Evolutionary conservation across 2,329 filamentous ascomycete genomes (phyloP).

Genomic region (Penicillium sp.): DNA sequence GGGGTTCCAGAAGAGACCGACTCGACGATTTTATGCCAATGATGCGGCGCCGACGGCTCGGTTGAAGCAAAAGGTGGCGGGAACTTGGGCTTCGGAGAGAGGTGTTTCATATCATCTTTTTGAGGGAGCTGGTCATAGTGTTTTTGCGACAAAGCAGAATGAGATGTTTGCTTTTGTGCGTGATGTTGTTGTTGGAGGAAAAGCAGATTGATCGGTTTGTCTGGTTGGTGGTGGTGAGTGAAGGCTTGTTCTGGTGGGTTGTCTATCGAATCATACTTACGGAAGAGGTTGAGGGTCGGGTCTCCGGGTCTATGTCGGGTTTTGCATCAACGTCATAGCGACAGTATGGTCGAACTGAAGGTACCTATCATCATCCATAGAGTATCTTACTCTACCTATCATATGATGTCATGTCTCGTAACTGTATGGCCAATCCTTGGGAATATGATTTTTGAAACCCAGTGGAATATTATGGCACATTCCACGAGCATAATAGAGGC

Average conservation of each 20-base stretch:
- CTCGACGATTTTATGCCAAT: constrained; percentile 26
- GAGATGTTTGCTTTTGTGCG: constrained; percentile 40
- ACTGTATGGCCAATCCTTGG: too few species aligned
- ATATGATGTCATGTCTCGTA: too few species aligned
- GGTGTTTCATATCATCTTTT: constrained; percentile 41
- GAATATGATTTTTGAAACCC: too few species aligned
- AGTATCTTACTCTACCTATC: too few species aligned
- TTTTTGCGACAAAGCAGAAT: constrained; percentile 31
- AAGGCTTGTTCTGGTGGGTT: not conserved
- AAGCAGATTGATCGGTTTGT: not conserved
- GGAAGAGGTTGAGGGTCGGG: too few species aligned
- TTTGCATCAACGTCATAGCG: too few species aligned
- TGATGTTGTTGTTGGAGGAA: constrained; percentile 32
- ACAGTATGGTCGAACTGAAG: too few species aligned
- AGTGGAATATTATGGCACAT: too few species aligned
- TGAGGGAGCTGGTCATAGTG: constrained; percentile 34
- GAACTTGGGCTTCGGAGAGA: constrained; percentile 34
- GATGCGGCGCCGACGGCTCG: constrained; percentile 18
- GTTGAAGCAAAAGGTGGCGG: constrained; percentile 16
- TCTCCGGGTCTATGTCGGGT: too few species aligned
- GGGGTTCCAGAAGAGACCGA: constrained; percentile 34
- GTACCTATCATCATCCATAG: too few species aligned
- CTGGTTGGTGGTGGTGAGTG: not conserved
- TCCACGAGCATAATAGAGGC: too few species aligned
- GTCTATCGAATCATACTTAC: too few species aligned